Conservation (phyloP, 1,284 basidiomycete genomes). For the Rhodofomes roseus region DNA sequence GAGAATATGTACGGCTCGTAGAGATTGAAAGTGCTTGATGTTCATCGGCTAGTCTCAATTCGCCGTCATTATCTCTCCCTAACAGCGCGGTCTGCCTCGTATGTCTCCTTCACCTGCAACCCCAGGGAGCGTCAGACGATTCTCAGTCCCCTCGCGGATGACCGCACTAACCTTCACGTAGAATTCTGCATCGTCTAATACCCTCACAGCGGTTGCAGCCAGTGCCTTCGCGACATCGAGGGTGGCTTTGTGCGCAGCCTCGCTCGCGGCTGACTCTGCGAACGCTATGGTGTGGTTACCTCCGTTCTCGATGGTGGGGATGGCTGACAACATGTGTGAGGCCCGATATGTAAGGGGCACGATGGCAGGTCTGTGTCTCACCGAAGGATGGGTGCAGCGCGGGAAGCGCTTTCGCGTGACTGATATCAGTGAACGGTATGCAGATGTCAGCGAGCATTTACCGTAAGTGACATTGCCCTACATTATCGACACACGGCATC, state of each 20-base stretch:
- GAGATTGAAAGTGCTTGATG: too few species aligned
- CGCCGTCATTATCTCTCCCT: too few species aligned
- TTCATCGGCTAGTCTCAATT: too few species aligned
- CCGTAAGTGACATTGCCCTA: constrained; percentile 67
- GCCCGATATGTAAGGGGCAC: background rate
- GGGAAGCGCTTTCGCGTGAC: constrained; percentile 13
- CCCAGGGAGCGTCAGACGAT: background rate
- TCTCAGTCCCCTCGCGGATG: too few species aligned
- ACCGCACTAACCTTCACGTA: constrained; percentile 37
- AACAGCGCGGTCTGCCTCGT: background rate
- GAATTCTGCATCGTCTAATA: constrained; percentile 50
- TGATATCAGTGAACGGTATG: background rate
- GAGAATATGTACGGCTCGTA: too few species aligned
- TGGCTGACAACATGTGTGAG: constrained; percentile 26
- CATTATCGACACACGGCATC: background rate
- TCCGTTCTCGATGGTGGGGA: constrained; percentile 52
- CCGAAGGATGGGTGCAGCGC: constrained; percentile 21
- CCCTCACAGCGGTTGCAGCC: constrained; percentile 52
- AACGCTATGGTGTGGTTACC: constrained; percentile 66
- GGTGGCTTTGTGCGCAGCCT: constrained; percentile 54
- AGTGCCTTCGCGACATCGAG: constrained; percentile 57
- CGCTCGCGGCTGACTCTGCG: constrained; percentile 47
- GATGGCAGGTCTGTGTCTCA: background rate
- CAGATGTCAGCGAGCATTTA: constrained; percentile 19
- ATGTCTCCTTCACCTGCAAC: background rate